These are phyloP conservation scores for Xylaria sp. DNA, from an alignment of 2,329 filamentous ascomycete genomes.

Conservation along the genomic window DNA sequence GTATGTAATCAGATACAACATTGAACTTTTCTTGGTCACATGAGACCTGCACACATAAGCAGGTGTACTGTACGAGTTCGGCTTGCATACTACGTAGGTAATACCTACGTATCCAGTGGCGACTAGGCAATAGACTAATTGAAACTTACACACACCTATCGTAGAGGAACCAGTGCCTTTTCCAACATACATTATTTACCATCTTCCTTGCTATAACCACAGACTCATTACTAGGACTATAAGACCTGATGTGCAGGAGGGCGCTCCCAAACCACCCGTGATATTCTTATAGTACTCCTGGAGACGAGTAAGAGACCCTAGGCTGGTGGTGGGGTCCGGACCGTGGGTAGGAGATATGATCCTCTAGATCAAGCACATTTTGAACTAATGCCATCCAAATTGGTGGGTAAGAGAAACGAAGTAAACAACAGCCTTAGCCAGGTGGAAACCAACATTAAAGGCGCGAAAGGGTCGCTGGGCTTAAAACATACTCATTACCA, in stretches of 20 bases:
- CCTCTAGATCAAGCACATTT: background rate
- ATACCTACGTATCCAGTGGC: background rate
- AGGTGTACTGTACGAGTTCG: background rate
- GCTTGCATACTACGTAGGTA: background rate
- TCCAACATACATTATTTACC: background rate
- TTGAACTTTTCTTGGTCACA: slow-evolving; percentile 9
- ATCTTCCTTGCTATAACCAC: background rate
- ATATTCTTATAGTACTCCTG: background rate
- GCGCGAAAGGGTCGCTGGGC: no score
- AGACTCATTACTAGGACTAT: background rate
- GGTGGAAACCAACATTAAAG: no score
- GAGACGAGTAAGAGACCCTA: background rate
- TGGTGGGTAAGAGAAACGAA: no score
- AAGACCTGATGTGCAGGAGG: background rate
- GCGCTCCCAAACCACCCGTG: background rate
- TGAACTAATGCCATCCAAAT: background rate
- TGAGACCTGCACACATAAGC: background rate
- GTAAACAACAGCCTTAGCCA: no score
- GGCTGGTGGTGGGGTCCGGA: background rate
- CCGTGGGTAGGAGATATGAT: background rate
- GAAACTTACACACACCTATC: background rate
- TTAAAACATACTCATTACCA: no score
- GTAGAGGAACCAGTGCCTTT: background rate
- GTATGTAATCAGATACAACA: no score
- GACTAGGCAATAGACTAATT: background rate